Conservation (phyloP, 768 basidiomycete genomes). For the Mycena olivaceomarginata region DNA sequence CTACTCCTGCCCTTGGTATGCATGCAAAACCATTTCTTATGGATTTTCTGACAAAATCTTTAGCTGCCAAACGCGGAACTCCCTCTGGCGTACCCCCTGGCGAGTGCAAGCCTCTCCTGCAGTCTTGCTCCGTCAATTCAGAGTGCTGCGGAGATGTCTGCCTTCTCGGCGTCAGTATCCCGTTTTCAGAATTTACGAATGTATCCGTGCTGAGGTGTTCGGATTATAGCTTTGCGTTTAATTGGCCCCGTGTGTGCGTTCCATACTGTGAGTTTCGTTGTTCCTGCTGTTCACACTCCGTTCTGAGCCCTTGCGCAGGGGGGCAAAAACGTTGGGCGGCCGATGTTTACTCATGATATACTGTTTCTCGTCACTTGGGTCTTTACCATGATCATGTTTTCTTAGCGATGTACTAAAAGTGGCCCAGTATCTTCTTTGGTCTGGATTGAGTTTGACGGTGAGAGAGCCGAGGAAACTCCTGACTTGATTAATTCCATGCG, state of each 20-base stretch:
- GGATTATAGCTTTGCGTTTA: constrained; percentile 22
- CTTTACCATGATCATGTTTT: constrained; percentile 15
- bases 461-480: constrained; percentile 20
- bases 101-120: constrained; percentile 11
- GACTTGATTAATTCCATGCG: constrained; percentile 23
- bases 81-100: constrained; percentile 3
- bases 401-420: constrained; percentile 8
- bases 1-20: constrained; percentile 23
- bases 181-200: constrained; percentile 20
- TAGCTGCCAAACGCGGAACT: constrained; percentile 25
- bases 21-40: constrained; percentile 26
- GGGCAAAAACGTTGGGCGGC: constrained; percentile 18
- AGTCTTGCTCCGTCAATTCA: constrained; percentile 5
- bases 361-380: constrained; percentile 12
- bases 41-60: constrained; percentile 25
- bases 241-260: constrained; percentile 18
- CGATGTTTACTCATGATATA: constrained; percentile 17
- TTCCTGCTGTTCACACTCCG: constrained; percentile 21
- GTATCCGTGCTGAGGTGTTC: constrained; percentile 22
- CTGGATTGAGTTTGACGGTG: constrained; percentile 20
- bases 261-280: constrained; percentile 20
- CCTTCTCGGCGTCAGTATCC: constrained; percentile 19
- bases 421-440: constrained; percentile 19
- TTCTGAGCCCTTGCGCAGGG: constrained; percentile 18
- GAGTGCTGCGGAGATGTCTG: constrained; percentile 18